Conservation (phyloP, 208 protist species). For the Entamoeba nuttalli region DNA sequence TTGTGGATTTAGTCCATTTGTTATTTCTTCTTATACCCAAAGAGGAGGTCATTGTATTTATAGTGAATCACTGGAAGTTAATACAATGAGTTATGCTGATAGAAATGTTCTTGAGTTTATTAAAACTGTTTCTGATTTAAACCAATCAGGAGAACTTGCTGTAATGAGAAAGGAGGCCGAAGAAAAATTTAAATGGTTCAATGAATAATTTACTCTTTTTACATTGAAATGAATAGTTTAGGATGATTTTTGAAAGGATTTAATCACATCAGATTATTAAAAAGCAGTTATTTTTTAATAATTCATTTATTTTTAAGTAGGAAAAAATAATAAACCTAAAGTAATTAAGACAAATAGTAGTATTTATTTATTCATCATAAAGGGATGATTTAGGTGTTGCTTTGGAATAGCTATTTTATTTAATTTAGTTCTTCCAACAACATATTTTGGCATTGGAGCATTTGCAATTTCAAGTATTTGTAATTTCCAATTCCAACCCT, state of each 20-base stretch:
- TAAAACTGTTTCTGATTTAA: neutral
- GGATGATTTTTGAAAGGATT: no score
- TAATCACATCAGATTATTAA: no score
- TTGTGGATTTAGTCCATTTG: neutral
- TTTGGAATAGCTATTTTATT: no score
- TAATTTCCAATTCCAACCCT: neutral
- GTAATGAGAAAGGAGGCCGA: neutral
- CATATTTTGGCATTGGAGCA: neutral
- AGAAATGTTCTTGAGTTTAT: neutral
- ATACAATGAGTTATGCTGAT: neutral
- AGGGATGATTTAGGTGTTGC: no score
- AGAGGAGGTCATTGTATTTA: neutral
- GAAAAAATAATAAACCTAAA: no score
- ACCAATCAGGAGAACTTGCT: neutral
- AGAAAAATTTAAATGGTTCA: neutral
- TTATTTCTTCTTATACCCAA: neutral
- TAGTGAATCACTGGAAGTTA: neutral
- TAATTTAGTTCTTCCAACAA: neutral
- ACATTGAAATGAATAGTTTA: no score
- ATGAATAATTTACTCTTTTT: neutral
- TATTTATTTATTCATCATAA: no score
- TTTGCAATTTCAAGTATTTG: neutral
- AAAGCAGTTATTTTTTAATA: no score
- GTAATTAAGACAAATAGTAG: no score
- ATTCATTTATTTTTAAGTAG: no score